Evolutionary conservation across 2,329 filamentous ascomycete species (phyloP).

Genomic region (Neurospora crassa): DNA sequence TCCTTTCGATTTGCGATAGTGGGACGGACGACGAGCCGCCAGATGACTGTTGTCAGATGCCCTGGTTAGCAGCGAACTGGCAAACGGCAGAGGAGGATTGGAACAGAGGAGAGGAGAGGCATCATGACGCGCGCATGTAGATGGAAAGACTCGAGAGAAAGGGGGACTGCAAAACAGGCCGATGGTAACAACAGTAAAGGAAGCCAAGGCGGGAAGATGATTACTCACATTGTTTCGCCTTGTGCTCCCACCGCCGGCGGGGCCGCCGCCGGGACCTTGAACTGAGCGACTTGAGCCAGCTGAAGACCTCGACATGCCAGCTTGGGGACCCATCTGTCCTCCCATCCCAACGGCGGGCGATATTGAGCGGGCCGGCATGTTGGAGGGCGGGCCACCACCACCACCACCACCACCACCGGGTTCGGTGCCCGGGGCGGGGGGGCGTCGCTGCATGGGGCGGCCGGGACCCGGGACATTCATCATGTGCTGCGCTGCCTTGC

Average conservation of each 20-base stretch:
- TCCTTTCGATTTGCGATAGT: conserved; percentile 97
- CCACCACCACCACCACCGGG: conserved; percentile 23
- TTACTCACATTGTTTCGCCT: conserved; percentile 50
- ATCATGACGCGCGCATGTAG: background rate
- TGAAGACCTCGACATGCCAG: conserved; percentile 43
- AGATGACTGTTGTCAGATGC: conserved; percentile 22
- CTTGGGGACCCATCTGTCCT: conserved; percentile 25
- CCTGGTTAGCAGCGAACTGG: conserved; percentile 21
- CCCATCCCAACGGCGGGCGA: conserved; percentile 41
- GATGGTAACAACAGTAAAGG: background rate
- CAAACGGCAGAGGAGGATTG: background rate
- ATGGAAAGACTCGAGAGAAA: background rate
- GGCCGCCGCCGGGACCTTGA: conserved; percentile 24
- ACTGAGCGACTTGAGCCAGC: conserved; percentile 55
- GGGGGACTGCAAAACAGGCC: background rate
- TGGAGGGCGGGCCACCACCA: conserved; percentile 24
- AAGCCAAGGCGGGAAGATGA: conserved; percentile 5
- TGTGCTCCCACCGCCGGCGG: conserved; percentile 30
- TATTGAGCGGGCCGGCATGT: conserved; percentile 45
- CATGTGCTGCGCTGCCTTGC: conserved; percentile 6
- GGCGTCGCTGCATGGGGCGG: conserved; percentile 47
- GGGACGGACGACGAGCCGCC: conserved; percentile 56
- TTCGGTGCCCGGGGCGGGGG: conserved; percentile 55
- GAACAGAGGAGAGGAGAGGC: background rate
- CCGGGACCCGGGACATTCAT: conserved; percentile 45